Evolutionary conservation across 2,329 filamentous ascomycete genomes (phyloP).

Genomic region (Colletotrichum incanum): DNA sequence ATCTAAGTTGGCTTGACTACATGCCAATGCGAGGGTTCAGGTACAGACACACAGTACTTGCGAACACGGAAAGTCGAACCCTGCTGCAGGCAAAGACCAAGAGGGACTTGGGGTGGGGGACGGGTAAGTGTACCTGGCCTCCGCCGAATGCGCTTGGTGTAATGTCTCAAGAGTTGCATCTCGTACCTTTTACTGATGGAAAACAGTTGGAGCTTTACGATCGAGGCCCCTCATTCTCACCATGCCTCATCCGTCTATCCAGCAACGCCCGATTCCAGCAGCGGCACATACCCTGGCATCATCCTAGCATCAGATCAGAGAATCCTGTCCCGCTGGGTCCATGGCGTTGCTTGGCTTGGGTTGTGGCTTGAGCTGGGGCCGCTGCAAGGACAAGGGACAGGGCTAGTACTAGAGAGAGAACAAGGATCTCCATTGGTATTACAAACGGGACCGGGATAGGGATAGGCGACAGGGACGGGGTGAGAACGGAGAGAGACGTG

Average conservation of each 20-base stretch:
- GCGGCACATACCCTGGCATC: constrained; percentile 35
- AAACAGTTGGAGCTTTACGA: constrained; percentile 11
- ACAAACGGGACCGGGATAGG: constrained; percentile 26
- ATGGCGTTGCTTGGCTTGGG: constrained; percentile 40
- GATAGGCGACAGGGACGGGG: constrained; percentile 13
- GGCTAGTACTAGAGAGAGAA: constrained; percentile 6
- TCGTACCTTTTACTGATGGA: neutral
- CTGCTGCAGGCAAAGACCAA: constrained; percentile 2
- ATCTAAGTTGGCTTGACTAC: neutral
- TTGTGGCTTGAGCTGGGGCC: constrained; percentile 33
- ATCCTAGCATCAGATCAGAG: constrained; percentile 44
- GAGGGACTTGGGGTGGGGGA: neutral
- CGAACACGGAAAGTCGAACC: neutral
- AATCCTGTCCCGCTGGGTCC: constrained; percentile 28
- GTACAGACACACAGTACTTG: neutral
- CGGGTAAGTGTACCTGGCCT: neutral
- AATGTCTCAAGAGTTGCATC: neutral
- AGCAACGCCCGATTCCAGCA: constrained; percentile 39
- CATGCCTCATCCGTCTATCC: constrained; percentile 37
- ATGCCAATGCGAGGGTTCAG: neutral
- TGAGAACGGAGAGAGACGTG: neutral
- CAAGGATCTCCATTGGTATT: constrained; percentile 19
- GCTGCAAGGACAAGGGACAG: constrained; percentile 27
- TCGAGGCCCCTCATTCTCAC: constrained; percentile 25
- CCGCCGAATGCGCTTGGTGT: constrained; percentile 7